A percentile compares a stretch with the other conserved stretches of the same genome.
phyloP scores from a whole-genome alignment of 2,329 filamentous ascomycete species.

The Neopestalotiopsis sp. region DNA sequence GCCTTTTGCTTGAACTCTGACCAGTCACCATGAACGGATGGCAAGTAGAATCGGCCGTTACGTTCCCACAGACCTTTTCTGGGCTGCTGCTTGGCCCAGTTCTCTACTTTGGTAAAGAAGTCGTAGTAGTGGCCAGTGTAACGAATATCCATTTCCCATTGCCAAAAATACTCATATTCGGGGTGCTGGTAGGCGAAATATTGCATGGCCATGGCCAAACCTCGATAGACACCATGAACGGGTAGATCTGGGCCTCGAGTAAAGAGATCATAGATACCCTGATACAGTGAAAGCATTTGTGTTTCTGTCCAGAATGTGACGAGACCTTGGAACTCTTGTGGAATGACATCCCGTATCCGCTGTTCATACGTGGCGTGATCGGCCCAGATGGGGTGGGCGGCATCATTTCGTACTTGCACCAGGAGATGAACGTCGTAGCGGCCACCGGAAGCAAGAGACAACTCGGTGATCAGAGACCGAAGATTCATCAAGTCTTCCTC shows the following conservation, averaged over 20 bases:
- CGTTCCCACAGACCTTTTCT: constrained; percentile 84
- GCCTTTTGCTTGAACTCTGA: constrained; percentile 81
- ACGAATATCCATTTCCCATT: constrained; percentile 93
- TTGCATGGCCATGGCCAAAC: constrained; percentile 92
- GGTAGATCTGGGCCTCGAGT: constrained; percentile 70
- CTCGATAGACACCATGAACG: constrained; percentile 91
- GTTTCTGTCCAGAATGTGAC: constrained; percentile 92
- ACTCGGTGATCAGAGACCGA: constrained; percentile 82
- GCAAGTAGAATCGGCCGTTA: constrained; percentile 78
- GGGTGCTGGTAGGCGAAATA: constrained; percentile 89
- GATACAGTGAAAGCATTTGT: constrained; percentile 90
- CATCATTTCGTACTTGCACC: constrained; percentile 82
- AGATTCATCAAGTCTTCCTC: constrained; percentile 83
- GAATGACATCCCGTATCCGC: constrained; percentile 71
- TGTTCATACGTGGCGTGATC: constrained; percentile 71
- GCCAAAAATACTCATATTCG: constrained; percentile 91
- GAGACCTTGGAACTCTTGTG: constrained; percentile 86
- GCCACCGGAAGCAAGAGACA: constrained; percentile 80
- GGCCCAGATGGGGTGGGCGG: constrained; percentile 77
- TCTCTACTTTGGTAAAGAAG: constrained; percentile 70
- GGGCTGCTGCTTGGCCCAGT: constrained; percentile 75
- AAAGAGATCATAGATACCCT: constrained; percentile 82
- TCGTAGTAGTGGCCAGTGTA: constrained; percentile 90
- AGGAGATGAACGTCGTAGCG: constrained; percentile 88
- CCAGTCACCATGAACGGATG: constrained; percentile 77